Percentiles rank a stretch among this genome's conserved stretches.
Conservation (phyloP, 129 eudicot genomes). For the Pittosporum tobira region DNA sequence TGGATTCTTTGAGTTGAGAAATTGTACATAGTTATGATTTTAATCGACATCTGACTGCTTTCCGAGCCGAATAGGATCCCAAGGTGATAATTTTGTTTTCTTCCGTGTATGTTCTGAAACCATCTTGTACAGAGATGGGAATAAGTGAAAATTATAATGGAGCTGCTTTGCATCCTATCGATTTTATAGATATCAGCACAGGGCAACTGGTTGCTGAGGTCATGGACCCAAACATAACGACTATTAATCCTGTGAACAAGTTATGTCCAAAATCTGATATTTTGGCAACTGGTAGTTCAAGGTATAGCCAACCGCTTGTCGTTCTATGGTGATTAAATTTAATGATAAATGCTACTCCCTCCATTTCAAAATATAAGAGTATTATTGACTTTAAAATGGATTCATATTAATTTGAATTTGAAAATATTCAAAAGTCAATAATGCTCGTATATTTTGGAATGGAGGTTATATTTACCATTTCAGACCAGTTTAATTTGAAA, state of each 20-base stretch:
- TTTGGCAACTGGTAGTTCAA: conserved; percentile 90
- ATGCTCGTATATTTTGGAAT: too few relatives aligned
- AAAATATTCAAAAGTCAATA: too few relatives aligned
- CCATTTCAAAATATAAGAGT: too few relatives aligned
- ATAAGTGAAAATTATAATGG: conserved; percentile 89
- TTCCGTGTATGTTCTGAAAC: background rate
- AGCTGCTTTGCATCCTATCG: conserved; percentile 91
- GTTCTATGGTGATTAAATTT: background rate
- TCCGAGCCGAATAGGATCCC: conserved; percentile 99
- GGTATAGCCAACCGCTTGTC: conserved; percentile 33
- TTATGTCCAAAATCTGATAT: conserved; percentile 88
- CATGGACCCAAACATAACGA: conserved; percentile 86
- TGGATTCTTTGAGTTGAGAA: conserved; percentile 88
- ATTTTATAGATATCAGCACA: conserved; percentile 75
- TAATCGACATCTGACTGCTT: conserved; percentile 83
- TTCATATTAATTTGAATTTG: too few relatives aligned
- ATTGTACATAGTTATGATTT: conserved; percentile 98
- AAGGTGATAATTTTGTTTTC: conserved; percentile 40
- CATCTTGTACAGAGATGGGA: background rate
- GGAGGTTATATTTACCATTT: too few relatives aligned
- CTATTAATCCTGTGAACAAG: conserved; percentile 95
- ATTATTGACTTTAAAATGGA: too few relatives aligned
- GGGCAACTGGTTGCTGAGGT: conserved; percentile 94
- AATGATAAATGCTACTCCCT: too few relatives aligned
- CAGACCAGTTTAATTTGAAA: too few relatives aligned